Evolutionary conservation across 2,329 filamentous ascomycete genomes (phyloP).

Genomic region (Fusarium hostae): DNA sequence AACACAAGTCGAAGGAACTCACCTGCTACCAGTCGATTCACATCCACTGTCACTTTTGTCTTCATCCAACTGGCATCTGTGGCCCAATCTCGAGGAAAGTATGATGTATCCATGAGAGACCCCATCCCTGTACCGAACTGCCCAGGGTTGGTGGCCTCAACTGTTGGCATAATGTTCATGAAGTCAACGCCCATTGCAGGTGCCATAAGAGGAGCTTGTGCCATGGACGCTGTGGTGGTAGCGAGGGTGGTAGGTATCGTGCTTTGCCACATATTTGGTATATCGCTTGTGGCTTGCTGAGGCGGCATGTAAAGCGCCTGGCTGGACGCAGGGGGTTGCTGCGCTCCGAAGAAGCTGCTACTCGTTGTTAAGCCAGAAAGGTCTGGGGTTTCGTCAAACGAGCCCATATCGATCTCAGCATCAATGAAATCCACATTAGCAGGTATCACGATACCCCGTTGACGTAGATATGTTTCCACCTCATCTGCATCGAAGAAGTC

Average conservation of each 20-base stretch:
- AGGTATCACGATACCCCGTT: slow-evolving; percentile 71
- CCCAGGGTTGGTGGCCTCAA: background rate
- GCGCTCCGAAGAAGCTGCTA: slow-evolving; percentile 27
- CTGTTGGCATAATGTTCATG: slow-evolving; percentile 9
- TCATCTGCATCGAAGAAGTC: slow-evolving; percentile 83
- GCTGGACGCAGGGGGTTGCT: background rate
- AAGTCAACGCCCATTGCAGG: slow-evolving; percentile 16
- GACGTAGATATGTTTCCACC: slow-evolving; percentile 77
- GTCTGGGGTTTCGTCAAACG: slow-evolving; percentile 47
- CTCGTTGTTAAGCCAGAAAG: slow-evolving; percentile 1
- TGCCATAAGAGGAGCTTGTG: slow-evolving; percentile 7
- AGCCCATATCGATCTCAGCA: slow-evolving; percentile 62
- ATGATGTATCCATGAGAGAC: slow-evolving; percentile 23
- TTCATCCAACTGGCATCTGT: slow-evolving; percentile 40
- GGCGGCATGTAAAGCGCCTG: slow-evolving; percentile 12
- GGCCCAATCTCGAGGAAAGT: slow-evolving; percentile 32
- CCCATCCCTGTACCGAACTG: slow-evolving; percentile 18
- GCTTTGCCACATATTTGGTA: slow-evolving; percentile 26
- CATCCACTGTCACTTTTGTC: slow-evolving; percentile 51
- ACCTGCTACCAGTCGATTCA: slow-evolving; percentile 51
- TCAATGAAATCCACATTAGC: slow-evolving; percentile 69
- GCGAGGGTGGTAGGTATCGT: slow-evolving; percentile 17
- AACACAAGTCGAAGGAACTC: slow-evolving; percentile 6
- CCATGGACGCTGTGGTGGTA: slow-evolving; percentile 15
- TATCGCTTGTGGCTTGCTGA: slow-evolving; percentile 2